Base-by-base conservation (phyloP, 768 basidiomycete genomes). In the Nevesoporus exiguus region DNA sequence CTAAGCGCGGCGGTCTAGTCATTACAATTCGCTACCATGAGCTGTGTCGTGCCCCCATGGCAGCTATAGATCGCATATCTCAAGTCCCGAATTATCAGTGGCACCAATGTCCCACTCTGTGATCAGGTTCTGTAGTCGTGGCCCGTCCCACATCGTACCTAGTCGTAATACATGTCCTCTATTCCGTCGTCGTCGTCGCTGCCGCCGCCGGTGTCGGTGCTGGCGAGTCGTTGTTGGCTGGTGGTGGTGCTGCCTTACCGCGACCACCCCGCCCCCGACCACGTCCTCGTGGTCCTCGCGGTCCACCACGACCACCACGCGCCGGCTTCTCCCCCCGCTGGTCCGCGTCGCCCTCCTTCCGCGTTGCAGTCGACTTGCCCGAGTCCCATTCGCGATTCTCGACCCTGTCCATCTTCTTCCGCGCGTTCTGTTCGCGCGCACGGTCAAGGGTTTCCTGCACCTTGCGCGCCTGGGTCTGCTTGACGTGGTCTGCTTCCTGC, bases 301-400 rank as follows among this genome's bases (percentile, higher is more conserved):
- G 60, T 15, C 72, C 70, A 55, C 67, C 64, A 14, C 66, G 63
- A 25, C 60, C 65, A 37, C 72, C 76, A 31, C 73, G 69, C 15
- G 29, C 54, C 39, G 60, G 57, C 62, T 64, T 69, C 30, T 55
- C 61, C 17, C 68, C 60, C 5, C 60, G 62, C 15, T 66, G 63
- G 6, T 51, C 49, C 19, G 61, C 17, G n/a, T 64, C 44, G 50
- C 39, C 42, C 42, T 34, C 7, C 25, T 19, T 21, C 24, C 30
- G 36, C 7, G 27, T 47, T 37, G 55, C 59, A 30, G 51, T 29
- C 7, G 76, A 69, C 61, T 93, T 93, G 19, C 82, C 87, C 27
- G 88, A 85, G 67, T 93, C 90, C 90, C 90, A 93, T 73, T 93
- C 90, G 15, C 90, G 80, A 58, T 73, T 83, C 62, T 82, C 82